phyloP scores from a whole-genome alignment of 2,329 filamentous ascomycete genomes.

The Curvularia verruculosa region DNA sequence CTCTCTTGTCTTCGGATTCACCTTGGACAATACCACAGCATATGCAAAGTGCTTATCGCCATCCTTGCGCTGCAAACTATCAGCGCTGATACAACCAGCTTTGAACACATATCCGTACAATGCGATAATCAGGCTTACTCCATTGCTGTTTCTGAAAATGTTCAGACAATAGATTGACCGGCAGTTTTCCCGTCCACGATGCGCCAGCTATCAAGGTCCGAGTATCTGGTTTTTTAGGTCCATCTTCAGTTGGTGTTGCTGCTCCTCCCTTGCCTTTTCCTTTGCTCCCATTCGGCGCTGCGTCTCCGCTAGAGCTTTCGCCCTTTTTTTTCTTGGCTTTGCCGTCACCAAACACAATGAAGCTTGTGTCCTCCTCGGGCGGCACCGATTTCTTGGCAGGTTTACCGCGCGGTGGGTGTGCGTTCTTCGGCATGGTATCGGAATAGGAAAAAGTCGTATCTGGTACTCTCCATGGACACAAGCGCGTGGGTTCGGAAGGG shows the following conservation, averaged over 20 bases:
- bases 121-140: slow-evolving; percentile 91
- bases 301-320: slow-evolving; percentile 22
- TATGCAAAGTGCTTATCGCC: slow-evolving; percentile 80
- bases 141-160: slow-evolving; percentile 96
- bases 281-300: slow-evolving; percentile 28
- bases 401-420: slow-evolving; percentile 53
- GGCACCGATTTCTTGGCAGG: slow-evolving; percentile 49
- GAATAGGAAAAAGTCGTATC: not conserved
- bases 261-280: slow-evolving; percentile 43
- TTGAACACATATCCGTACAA: slow-evolving; percentile 55
- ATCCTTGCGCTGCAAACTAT: slow-evolving; percentile 63
- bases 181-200: slow-evolving; percentile 97
- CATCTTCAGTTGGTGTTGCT: slow-evolving; percentile 41
- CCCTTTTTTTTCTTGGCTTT: slow-evolving; percentile 52
- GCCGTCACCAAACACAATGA: slow-evolving; percentile 56
- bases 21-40: slow-evolving; percentile 71
- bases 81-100: not conserved
- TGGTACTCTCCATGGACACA: slow-evolving; percentile 16
- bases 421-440: slow-evolving; percentile 56
- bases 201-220: slow-evolving; percentile 87
- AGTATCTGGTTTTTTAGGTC: slow-evolving; percentile 65
- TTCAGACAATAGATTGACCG: slow-evolving; percentile 90
- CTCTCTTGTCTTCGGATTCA: slow-evolving; percentile 83
- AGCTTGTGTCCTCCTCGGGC: slow-evolving; percentile 57
- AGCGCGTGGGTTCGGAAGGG: slow-evolving; percentile 5